These are phyloP conservation scores for Malus hybrid DNA, from an alignment of 331 rosid genomes.

Conservation along the genomic window DNA sequence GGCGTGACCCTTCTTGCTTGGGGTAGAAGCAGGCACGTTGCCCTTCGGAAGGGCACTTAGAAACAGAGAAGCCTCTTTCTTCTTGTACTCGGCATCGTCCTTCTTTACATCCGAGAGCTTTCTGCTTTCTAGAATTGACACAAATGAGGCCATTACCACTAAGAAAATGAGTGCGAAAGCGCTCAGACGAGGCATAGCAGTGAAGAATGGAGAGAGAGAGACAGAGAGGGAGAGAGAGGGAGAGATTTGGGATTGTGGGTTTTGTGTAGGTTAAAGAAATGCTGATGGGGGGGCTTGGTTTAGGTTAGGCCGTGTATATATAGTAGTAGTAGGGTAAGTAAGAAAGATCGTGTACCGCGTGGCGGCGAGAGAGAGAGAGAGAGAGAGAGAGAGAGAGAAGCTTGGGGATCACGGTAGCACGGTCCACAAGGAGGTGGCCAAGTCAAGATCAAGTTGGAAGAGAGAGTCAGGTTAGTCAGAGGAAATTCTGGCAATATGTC, in stretches of 20 bases:
- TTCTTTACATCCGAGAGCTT: constrained; percentile 23
- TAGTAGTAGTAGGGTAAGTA: background rate
- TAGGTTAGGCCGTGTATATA: background rate
- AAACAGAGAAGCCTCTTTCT: constrained; percentile 27
- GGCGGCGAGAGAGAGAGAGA: background rate
- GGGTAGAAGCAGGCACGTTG: constrained; percentile 52
- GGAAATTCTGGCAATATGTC: background rate
- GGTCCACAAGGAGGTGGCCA: background rate
- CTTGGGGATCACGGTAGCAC: constrained; percentile 32
- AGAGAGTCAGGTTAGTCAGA: constrained; percentile 8
- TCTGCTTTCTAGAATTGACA: constrained; percentile 35
- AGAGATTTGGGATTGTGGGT: background rate
- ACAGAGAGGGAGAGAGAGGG: background rate
- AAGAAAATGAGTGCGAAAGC: constrained; percentile 22
- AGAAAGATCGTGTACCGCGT: background rate
- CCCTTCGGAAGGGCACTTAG: constrained; percentile 72
- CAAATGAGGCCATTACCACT: constrained; percentile 23
- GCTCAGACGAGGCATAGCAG: constrained; percentile 38
- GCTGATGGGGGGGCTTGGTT: constrained; percentile 4
- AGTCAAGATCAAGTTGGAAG: constrained; percentile 22
- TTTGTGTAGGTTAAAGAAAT: background rate
- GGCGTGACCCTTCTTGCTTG: constrained; percentile 68
- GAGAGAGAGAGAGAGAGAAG: background rate
- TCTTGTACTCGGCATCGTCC: background rate
- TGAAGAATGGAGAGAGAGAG: background rate